phyloP scores from a whole-genome alignment of 441 rosid genomes.

The Populus hybrid region DNA sequence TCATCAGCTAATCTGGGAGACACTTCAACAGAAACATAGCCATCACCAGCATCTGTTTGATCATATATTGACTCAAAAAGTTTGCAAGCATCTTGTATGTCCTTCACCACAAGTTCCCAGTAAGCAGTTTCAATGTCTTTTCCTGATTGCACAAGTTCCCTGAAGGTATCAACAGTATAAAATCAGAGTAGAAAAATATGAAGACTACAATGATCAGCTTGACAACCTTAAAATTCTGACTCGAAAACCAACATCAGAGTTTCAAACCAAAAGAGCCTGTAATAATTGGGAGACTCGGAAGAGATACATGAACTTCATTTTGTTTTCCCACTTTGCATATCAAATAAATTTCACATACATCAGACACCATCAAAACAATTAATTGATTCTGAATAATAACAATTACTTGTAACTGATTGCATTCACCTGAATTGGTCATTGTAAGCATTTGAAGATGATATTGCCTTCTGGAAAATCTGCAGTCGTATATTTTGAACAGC shows the following conservation, averaged over 20 bases:
- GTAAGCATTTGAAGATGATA: constrained; percentile 92
- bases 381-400: background rate
- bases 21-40: constrained; percentile 96
- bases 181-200: constrained; percentile 3
- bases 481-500: constrained; percentile 22
- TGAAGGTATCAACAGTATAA: constrained; percentile 25
- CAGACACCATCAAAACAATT: background rate
- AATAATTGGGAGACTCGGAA: background rate
- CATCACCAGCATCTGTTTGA: constrained; percentile 85
- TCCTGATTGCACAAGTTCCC: constrained; percentile 90
- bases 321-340: background rate
- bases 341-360: background rate
- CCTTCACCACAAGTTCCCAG: constrained; percentile 78
- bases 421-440: constrained; percentile 92
- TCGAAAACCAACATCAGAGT: background rate
- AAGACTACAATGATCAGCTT: background rate
- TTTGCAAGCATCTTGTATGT: constrained; percentile 95
- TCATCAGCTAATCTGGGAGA: constrained; percentile 94
- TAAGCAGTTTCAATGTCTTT: constrained; percentile 82
- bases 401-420: background rate
- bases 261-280: background rate
- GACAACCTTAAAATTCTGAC: background rate
- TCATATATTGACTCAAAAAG: constrained; percentile 93
- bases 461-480: constrained; percentile 99
- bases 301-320: background rate